These are phyloP conservation scores for Kazachstania martiniae DNA, from an alignment of 805 yeast species.

Conservation along the genomic window DNA sequence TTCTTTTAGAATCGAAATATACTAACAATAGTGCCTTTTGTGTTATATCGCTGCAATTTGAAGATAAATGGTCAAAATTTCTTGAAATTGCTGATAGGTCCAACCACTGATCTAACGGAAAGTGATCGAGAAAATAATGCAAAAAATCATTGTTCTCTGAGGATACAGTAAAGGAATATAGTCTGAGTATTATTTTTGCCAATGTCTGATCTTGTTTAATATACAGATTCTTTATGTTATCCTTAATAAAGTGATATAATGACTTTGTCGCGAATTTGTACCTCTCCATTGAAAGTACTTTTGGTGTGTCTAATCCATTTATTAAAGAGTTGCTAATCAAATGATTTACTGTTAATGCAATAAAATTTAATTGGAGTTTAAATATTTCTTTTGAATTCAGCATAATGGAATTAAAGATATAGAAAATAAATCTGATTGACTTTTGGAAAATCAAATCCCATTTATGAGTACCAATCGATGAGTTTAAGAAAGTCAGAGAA, in stretches of 20 bases:
- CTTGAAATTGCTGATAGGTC: too few relatives aligned
- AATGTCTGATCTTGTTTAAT: constrained; percentile 4
- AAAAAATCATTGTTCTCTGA: constrained; percentile 4
- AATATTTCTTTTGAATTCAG: constrained; percentile 2
- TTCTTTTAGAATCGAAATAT: constrained; percentile 15
- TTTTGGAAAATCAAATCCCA: constrained; percentile 22
- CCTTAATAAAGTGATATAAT: constrained; percentile 9
- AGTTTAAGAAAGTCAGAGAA: constrained; percentile 9
- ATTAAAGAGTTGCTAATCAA: constrained; percentile 5
- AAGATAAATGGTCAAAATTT: too few relatives aligned
- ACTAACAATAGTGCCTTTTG: constrained; percentile 13
- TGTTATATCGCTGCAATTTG: constrained; percentile 3
- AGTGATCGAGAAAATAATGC: constrained; percentile 7
- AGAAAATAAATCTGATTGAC: constrained; percentile 17
- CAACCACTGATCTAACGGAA: constrained; percentile 15
- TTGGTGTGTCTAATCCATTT: not conserved
- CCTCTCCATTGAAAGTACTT: constrained; percentile 8
- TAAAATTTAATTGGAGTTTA: constrained; percentile 9
- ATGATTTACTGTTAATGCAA: constrained; percentile 11
- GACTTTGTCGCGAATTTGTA: constrained; percentile 12
- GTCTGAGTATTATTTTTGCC: constrained; percentile 15
- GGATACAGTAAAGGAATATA: constrained; percentile 12
- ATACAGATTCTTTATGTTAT: constrained; percentile 1
- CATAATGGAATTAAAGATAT: constrained; percentile 14
- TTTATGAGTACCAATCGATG: constrained; percentile 9